phyloP scores from a whole-genome alignment of 2,329 filamentous ascomycete species.

The Colletotrichum sp. region DNA sequence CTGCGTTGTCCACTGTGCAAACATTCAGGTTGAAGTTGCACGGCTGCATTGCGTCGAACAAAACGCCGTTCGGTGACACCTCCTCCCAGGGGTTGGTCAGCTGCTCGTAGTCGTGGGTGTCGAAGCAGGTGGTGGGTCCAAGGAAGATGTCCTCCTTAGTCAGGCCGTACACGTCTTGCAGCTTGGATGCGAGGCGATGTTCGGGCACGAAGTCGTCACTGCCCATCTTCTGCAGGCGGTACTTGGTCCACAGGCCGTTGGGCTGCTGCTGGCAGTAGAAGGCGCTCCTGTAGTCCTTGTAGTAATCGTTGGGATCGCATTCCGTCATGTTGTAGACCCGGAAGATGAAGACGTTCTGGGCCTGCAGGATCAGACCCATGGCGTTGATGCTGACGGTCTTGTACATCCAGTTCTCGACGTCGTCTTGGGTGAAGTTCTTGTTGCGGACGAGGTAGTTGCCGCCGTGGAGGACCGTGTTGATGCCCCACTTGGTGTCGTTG shows the following conservation, averaged over 20 bases:
- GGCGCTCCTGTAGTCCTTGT: not conserved
- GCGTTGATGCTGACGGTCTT: not conserved
- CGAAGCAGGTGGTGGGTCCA: not conserved
- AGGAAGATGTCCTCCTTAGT: not conserved
- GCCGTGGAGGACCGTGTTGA: not conserved
- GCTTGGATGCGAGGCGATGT: not conserved
- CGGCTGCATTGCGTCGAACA: not conserved
- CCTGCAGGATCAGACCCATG: not conserved
- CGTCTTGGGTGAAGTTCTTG: not conserved
- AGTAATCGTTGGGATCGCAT: not conserved
- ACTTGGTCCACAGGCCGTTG: not conserved
- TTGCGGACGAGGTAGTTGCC: not conserved
- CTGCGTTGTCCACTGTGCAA: not conserved
- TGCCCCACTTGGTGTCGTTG: not conserved
- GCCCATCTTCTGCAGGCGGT: not conserved
- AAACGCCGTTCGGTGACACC: not conserved
- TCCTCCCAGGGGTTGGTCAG: not conserved
- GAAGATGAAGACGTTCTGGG: not conserved
- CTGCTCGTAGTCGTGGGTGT: not conserved
- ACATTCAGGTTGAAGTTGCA: not conserved
- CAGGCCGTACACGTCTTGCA: not conserved
- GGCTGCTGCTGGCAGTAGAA: not conserved
- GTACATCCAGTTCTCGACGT: conserved; percentile 6
- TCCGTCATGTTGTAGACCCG: not conserved
- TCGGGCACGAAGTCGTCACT: not conserved